A percentile compares a stretch with the other conserved stretches of the same genome.
phyloP scores from a whole-genome alignment of 331 rosid species.

The Malus hybrid region DNA sequence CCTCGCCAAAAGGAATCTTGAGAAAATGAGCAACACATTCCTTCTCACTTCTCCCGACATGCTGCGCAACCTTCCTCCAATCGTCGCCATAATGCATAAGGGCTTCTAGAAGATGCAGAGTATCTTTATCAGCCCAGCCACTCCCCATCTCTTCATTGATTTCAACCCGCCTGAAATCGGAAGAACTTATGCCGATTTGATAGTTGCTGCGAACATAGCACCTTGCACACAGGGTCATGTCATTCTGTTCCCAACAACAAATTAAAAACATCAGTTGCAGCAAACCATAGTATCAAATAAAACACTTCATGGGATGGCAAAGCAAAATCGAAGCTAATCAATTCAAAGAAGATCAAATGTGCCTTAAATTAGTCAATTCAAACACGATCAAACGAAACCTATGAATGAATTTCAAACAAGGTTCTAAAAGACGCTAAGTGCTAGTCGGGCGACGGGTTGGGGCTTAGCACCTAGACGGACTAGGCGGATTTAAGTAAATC shows the following conservation, averaged over 20 bases:
- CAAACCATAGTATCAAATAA: neutral
- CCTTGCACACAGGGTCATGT: slow-evolving; percentile 88
- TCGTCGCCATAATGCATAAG: slow-evolving; percentile 78
- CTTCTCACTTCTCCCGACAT: slow-evolving; percentile 77
- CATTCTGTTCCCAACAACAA: slow-evolving; percentile 39
- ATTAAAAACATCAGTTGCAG: neutral
- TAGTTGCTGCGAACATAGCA: slow-evolving; percentile 95
- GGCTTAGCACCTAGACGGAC: too few relatives aligned
- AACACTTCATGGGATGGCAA: neutral
- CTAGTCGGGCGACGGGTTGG: too few relatives aligned
- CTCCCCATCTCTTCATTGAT: slow-evolving; percentile 64
- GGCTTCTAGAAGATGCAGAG: slow-evolving; percentile 70
- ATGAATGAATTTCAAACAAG: neutral
- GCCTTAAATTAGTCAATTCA: neutral
- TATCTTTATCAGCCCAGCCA: slow-evolving; percentile 81
- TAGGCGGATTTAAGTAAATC: too few relatives aligned
- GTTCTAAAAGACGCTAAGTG: too few relatives aligned
- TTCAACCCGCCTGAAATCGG: slow-evolving; percentile 90
- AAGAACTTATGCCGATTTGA: slow-evolving; percentile 64
- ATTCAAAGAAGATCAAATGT: neutral
- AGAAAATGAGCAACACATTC: slow-evolving; percentile 80
- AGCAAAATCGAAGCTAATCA: neutral
- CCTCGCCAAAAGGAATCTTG: slow-evolving; percentile 80
- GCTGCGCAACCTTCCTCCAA: slow-evolving; percentile 82
- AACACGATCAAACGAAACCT: neutral